These are phyloP conservation scores for Amanita molliuscula DNA, from an alignment of 768 basidiomycete genomes.

Conservation along the genomic window DNA sequence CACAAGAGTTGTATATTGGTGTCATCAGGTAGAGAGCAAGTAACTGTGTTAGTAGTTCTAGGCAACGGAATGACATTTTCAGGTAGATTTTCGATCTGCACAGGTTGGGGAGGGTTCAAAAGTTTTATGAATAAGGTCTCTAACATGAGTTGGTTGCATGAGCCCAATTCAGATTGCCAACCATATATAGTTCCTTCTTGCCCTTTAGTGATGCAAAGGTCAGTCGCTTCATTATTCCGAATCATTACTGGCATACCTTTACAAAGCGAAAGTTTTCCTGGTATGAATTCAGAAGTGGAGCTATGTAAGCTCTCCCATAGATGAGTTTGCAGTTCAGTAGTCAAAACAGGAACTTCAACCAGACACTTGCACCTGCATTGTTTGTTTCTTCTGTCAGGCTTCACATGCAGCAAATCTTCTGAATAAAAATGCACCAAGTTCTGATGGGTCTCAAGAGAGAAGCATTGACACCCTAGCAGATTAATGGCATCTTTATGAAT, in stretches of 20 bases:
- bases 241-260: conserved; percentile 20
- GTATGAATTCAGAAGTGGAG: not conserved
- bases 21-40: conserved; percentile 12
- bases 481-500: conserved; percentile 22
- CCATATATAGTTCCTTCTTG: conserved; percentile 17
- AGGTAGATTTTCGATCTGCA: conserved; percentile 16
- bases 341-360: not conserved
- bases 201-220: conserved; percentile 21
- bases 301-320: conserved; percentile 8
- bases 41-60: conserved; percentile 1
- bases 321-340: not conserved
- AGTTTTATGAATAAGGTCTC: conserved; percentile 20
- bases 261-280: conserved; percentile 12
- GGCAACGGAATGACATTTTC: conserved; percentile 21
- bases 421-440: conserved; percentile 19
- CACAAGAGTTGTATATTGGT: conserved; percentile 9
- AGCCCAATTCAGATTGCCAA: conserved; percentile 13
- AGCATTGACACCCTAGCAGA: conserved; percentile 14
- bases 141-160: conserved; percentile 10
- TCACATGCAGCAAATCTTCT: conserved; percentile 13
- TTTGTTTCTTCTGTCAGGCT: not conserved
- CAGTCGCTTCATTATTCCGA: conserved; percentile 18
- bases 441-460: conserved; percentile 20
- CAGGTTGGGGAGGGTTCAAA: conserved; percentile 12
- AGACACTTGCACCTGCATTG: not conserved